Percentiles rank a stretch among this genome's conserved stretches.
Conservation (phyloP, 441 rosid species). For the Capsella rubella region DNA sequence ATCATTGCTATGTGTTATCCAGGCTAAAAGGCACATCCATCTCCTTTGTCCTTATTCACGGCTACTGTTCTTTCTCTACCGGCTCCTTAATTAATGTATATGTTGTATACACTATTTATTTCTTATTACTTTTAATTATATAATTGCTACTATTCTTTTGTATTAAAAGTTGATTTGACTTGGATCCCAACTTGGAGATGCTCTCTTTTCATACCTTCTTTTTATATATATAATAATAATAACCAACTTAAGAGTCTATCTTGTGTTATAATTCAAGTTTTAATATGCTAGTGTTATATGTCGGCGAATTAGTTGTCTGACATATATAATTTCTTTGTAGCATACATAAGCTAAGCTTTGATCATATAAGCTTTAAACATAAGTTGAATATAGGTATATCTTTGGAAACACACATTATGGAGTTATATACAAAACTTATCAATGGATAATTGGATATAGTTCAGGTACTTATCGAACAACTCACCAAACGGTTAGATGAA, state of each 20-base stretch:
- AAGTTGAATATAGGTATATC: background rate
- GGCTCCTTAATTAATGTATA: slow-evolving; percentile 37
- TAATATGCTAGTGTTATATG: background rate
- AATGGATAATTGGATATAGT: slow-evolving; percentile 9
- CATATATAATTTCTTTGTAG: background rate
- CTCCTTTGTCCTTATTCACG: slow-evolving; percentile 42
- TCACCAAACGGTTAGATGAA: slow-evolving; percentile 12
- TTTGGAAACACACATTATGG: background rate
- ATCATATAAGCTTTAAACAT: background rate
- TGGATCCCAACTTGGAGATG: slow-evolving; percentile 23
- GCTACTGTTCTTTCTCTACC: slow-evolving; percentile 24
- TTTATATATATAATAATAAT: too few species aligned
- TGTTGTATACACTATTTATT: background rate
- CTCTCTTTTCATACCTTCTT: slow-evolving; percentile 11
- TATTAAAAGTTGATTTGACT: slow-evolving; percentile 6
- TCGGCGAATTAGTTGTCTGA: too few species aligned
- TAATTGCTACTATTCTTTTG: background rate
- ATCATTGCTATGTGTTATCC: slow-evolving; percentile 40
- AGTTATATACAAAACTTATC: background rate
- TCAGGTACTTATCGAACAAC: slow-evolving; percentile 1
- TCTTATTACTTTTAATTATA: background rate
- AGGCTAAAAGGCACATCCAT: slow-evolving; percentile 42
- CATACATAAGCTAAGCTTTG: background rate
- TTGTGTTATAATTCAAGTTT: background rate
- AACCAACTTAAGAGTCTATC: background rate